These are phyloP conservation scores for Eleusine coracana DNA, from an alignment of 176 grass and related monocot genomes.

Conservation along the genomic window DNA sequence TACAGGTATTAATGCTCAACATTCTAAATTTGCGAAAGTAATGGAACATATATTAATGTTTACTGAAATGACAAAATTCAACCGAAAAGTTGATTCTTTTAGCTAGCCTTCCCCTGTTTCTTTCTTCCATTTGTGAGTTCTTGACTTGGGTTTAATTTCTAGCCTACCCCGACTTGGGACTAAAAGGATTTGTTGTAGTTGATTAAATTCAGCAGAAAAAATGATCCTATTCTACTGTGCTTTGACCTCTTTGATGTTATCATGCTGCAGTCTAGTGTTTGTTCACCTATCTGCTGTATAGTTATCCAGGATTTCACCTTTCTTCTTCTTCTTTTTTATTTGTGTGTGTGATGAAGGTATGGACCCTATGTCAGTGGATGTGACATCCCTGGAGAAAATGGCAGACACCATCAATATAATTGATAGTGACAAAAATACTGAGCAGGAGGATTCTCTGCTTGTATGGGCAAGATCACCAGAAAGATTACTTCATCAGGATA, in stretches of 20 bases:
- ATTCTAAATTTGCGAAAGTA: slow-evolving; percentile 5
- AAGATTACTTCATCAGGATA: slow-evolving; percentile 88
- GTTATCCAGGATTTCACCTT: slow-evolving; percentile 23
- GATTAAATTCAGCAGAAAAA: neutral
- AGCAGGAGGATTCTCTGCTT: slow-evolving; percentile 64
- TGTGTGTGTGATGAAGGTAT: slow-evolving; percentile 50
- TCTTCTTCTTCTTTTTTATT: neutral
- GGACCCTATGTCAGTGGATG: slow-evolving; percentile 55
- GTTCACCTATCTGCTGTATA: neutral
- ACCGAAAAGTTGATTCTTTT: neutral
- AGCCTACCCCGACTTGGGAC: neutral
- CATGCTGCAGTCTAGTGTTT: neutral
- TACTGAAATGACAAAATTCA: neutral
- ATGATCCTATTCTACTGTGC: neutral
- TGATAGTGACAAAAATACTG: slow-evolving; percentile 44
- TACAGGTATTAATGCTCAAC: slow-evolving; percentile 54
- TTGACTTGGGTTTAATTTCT: neutral
- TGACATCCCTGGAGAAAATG: slow-evolving; percentile 45
- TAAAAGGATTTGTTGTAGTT: neutral
- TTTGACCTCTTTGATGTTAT: slow-evolving; percentile 22
- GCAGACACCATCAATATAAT: slow-evolving; percentile 41
- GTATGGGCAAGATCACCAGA: slow-evolving; percentile 84
- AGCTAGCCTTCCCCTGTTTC: neutral
- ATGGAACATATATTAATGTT: neutral
- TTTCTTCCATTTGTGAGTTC: neutral